Percentiles rank a stretch among this genome's conserved stretches.
These are phyloP conservation scores for Lachnellula occidentalis DNA, from an alignment of 2,329 filamentous ascomycete genomes.

Conservation along the genomic window DNA sequence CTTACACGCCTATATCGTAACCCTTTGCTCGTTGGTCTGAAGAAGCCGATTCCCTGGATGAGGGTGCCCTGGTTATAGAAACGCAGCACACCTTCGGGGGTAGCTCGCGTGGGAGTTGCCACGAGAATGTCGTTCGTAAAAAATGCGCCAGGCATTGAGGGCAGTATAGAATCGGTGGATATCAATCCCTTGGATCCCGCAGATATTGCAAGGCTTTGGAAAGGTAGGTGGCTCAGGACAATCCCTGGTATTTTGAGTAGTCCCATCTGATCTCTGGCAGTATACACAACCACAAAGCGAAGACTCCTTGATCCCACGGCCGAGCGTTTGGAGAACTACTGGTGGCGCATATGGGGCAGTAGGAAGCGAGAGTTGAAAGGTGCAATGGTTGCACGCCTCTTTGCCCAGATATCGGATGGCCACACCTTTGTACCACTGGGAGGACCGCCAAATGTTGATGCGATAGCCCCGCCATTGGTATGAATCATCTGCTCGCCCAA, in stretches of 20 bases:
- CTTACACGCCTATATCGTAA: too few relatives aligned
- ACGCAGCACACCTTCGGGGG: too few relatives aligned
- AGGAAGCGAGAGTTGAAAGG: conserved; percentile 42
- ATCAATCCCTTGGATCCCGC: conserved; percentile 36
- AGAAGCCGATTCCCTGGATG: background rate
- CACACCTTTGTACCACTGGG: conserved; percentile 51
- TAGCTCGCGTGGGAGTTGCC: conserved; percentile 9
- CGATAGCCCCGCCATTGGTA: conserved; percentile 41
- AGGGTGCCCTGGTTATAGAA: background rate
- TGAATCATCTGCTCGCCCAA: conserved; percentile 18
- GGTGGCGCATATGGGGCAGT: conserved; percentile 62
- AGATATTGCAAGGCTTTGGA: conserved; percentile 49
- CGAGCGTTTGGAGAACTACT: conserved; percentile 57
- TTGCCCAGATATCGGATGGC: conserved; percentile 52
- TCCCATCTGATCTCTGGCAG: conserved; percentile 33
- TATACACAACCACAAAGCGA: conserved; percentile 56
- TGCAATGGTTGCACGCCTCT: conserved; percentile 48
- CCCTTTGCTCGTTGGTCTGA: background rate
- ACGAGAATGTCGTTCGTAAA: conserved; percentile 38
- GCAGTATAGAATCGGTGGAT: conserved; percentile 42
- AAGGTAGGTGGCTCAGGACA: conserved; percentile 39
- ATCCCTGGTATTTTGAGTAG: background rate
- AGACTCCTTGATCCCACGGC: conserved; percentile 57
- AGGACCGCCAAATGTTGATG: conserved; percentile 49
- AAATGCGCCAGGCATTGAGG: conserved; percentile 48